Evolutionary conservation across 495 filamentous ascomycete species (phyloP).

Genomic region (Daldinia vernicosa): DNA sequence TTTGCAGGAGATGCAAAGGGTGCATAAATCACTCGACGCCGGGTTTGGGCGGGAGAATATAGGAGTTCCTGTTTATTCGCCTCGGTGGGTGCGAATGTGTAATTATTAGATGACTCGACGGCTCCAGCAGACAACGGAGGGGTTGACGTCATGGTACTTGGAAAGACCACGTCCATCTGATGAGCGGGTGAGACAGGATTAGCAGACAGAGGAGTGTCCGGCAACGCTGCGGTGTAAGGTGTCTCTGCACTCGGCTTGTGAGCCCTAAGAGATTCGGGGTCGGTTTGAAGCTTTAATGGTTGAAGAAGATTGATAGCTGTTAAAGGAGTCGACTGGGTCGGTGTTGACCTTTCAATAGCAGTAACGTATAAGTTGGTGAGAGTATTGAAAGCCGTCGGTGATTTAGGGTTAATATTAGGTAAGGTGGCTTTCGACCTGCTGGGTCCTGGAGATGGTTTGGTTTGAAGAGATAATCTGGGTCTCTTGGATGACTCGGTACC

Average conservation of each 20-base stretch:
- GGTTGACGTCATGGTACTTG: conserved; percentile 59
- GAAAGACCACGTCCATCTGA: conserved; percentile 51
- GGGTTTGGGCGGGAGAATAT: conserved; percentile 36
- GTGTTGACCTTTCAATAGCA: conserved; percentile 70
- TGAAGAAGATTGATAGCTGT: conserved; percentile 53
- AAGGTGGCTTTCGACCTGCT: conserved; percentile 50
- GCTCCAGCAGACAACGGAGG: conserved; percentile 60
- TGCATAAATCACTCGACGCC: conserved; percentile 40
- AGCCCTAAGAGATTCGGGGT: conserved; percentile 39
- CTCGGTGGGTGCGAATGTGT: conserved; percentile 50
- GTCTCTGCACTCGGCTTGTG: conserved; percentile 46
- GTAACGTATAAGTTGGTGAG: conserved; percentile 81
- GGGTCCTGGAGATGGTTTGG: conserved; percentile 49
- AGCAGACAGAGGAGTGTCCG: conserved; percentile 57
- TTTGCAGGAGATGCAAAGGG: conserved; percentile 20
- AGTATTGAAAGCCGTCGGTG: conserved; percentile 83
- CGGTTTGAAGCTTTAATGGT: conserved; percentile 59
- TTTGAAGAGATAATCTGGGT: conserved; percentile 86
- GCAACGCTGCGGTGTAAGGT: conserved; percentile 53
- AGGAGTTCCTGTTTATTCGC: conserved; percentile 22
- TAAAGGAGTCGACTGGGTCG: conserved; percentile 53
- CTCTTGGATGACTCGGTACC: conserved; percentile 55
- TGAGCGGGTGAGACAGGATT: conserved; percentile 55
- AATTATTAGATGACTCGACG: conserved; percentile 51
- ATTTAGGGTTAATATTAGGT: conserved; percentile 65